Evolutionary conservation across 805 yeast genomes (phyloP), one percentile per base, ranked within the genome.

Genomic region (Lachancea waltii): DNA sequence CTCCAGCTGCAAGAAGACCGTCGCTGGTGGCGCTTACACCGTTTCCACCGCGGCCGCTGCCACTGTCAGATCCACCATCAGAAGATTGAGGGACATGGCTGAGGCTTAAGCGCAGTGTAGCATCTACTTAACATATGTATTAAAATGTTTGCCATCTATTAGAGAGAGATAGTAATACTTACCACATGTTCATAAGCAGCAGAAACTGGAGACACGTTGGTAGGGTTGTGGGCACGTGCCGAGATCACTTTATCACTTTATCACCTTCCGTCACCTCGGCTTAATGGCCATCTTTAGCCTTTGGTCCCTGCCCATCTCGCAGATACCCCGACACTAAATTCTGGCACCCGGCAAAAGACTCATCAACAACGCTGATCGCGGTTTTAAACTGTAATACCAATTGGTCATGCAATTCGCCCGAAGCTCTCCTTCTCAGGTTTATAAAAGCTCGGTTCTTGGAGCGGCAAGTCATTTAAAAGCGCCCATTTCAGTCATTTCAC

Each of bases 1-100:
- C 79, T 75, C 78, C 72, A 74, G 95, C 57, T 90, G 98, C 77
- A 74, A 73, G 64, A 92, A 86, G 83, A 83, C 95, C 58, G 85
- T 92, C 67, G 99, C 99, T 63, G 99, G 99, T 72, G 99, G 99
- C 80, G 99, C 99, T 73, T 92, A 92, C 89, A 79, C 96, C 65
- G 89, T 92, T 58, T 81, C 95, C 67, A 92, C 99, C 63, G 92
- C 99, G 66, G 97, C 98, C 70, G 99, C 98, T 68, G 95, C 96
- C 73, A 92, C 98, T 63, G 97, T 89, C 72, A 89, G 99, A 83
- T 92, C 98, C 53, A 90, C 98, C 73, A 92, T 92, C 79, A 90
- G 98, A 81, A 95, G 99, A 84, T 85, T 92, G 75, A 87, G 99
- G 82, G 99, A 92, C 69, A 70, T 94, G 79, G 97, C 95, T 74